These are phyloP conservation scores for Abrus precatorius DNA, from an alignment of 306 rosid genomes.

Conservation along the genomic window DNA sequence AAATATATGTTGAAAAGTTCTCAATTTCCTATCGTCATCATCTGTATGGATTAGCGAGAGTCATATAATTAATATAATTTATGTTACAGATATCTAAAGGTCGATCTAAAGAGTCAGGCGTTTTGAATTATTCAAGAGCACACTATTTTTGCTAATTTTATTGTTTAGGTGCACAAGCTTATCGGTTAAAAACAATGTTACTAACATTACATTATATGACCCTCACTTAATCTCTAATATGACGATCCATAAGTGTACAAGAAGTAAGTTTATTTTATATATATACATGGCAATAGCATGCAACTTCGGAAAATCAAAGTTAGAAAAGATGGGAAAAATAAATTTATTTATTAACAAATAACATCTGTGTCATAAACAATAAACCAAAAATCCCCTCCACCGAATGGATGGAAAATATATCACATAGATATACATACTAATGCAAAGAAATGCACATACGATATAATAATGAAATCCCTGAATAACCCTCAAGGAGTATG, in stretches of 20 bases:
- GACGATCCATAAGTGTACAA: too few species aligned
- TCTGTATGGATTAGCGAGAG: neutral
- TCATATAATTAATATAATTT: too few species aligned
- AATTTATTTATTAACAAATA: conserved; percentile 42
- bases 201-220: too few species aligned
- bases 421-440: neutral
- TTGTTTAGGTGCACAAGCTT: too few species aligned
- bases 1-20: neutral
- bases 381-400: conserved; percentile 25
- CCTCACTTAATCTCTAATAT: too few species aligned
- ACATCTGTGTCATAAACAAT: conserved; percentile 31
- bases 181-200: too few species aligned
- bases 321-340: neutral
- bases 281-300: neutral
- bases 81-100: too few species aligned
- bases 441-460: neutral
- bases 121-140: too few species aligned
- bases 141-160: too few species aligned
- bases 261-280: neutral
- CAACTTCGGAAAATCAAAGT: neutral
- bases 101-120: too few species aligned
- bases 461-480: conserved; percentile 4
- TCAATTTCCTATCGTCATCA: neutral
- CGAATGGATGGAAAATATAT: neutral
- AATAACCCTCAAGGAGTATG: neutral